Evolutionary conservation across 352 stramenopile genomes (phyloP).

Genomic region (Pelagophyceae sp.): DNA sequence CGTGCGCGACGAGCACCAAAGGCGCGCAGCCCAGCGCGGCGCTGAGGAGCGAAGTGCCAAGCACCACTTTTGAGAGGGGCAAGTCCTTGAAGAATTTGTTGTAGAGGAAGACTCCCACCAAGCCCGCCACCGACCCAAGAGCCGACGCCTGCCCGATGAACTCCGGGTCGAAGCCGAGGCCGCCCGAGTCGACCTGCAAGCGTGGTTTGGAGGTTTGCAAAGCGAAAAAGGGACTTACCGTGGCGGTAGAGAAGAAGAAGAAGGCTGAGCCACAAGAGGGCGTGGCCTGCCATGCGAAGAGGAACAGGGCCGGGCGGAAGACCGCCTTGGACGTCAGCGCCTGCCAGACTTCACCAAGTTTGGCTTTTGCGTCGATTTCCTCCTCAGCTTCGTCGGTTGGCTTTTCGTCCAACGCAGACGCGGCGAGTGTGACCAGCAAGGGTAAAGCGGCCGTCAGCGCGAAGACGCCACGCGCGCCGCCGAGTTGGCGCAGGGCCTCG

Average conservation of each 20-base stretch:
- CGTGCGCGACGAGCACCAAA: slow-evolving; percentile 74
- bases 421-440: slow-evolving; percentile 73
- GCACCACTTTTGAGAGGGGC: slow-evolving; percentile 81
- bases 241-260: slow-evolving; percentile 82
- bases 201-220: too few species aligned
- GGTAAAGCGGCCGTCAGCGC: slow-evolving; percentile 74
- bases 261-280: slow-evolving; percentile 84
- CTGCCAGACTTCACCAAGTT: slow-evolving; percentile 49
- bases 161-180: slow-evolving; percentile 83
- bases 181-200: slow-evolving; percentile 51
- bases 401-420: slow-evolving; percentile 71
- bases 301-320: slow-evolving; percentile 87
- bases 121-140: slow-evolving; percentile 44
- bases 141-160: slow-evolving; percentile 77
- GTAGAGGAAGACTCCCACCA: slow-evolving; percentile 61
- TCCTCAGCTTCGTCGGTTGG: slow-evolving; percentile 24
- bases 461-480: slow-evolving; percentile 82
- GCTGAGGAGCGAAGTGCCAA: slow-evolving; percentile 57
- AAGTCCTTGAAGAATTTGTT: slow-evolving; percentile 64
- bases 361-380: neutral
- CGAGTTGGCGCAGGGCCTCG: slow-evolving; percentile 76
- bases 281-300: slow-evolving; percentile 85
- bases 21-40: slow-evolving; percentile 54
- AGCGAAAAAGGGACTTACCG: too few species aligned
- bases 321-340: slow-evolving; percentile 75